Conservation (phyloP, 2,329 filamentous ascomycete genomes). For the Botrytis fabae region DNA sequence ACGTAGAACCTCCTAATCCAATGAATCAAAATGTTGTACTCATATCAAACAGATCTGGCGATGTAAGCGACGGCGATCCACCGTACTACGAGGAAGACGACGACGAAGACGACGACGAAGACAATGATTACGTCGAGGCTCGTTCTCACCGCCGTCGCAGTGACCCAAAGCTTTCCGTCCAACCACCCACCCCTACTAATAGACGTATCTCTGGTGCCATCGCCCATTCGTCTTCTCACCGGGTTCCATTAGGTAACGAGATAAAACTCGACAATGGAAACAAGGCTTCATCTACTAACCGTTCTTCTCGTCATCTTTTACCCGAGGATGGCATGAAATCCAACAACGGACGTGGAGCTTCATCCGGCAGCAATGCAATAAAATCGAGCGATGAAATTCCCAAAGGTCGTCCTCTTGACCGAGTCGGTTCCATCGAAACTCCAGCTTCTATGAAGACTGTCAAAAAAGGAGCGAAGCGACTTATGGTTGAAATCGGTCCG, state of each 20-base stretch:
- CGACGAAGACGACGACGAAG: background rate
- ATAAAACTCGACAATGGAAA: background rate
- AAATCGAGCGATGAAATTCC: background rate
- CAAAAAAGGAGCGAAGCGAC: conserved; percentile 1
- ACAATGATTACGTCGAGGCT: background rate
- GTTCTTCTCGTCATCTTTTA: background rate
- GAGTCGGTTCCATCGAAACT: background rate
- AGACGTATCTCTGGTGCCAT: background rate
- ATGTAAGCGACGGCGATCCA: conserved; percentile 13
- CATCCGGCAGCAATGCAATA: background rate
- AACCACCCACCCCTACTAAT: background rate
- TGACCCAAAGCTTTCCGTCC: background rate
- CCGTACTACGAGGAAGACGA: background rate
- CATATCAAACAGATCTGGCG: background rate
- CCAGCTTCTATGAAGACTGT: background rate
- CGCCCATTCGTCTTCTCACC: background rate
- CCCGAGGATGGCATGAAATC: background rate
- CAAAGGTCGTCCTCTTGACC: background rate
- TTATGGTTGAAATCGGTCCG: background rate
- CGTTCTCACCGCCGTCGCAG: background rate
- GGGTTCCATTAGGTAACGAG: background rate
- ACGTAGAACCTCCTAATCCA: background rate
- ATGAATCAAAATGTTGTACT: background rate
- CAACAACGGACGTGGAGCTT: background rate
- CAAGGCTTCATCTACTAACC: background rate